Base-by-base conservation (phyloP, 2,329 filamentous ascomycete species). In the Cordyceps militaris region DNA sequence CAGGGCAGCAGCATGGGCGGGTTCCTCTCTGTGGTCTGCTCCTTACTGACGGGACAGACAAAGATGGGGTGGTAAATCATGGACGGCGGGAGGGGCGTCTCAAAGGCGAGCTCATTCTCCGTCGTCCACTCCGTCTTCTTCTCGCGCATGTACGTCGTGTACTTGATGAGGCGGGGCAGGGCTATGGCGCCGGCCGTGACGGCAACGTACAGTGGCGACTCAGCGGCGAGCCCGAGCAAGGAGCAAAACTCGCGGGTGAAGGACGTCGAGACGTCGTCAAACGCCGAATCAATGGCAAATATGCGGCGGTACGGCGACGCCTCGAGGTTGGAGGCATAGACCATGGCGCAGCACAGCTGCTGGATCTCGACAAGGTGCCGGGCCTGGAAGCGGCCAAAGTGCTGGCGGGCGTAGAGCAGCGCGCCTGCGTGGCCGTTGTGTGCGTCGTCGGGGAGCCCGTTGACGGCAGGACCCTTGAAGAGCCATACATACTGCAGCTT, bases 1-100 rank as follows among this genome's bases (percentile, higher is more conserved):
- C 94, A 99, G 0, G 90, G 89, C 68, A 99, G 85, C 83, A 97
- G 94, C 88, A 97, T 95, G 2, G 94, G 91, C 11, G 94, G 94
- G 70, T 99, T 99, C 24, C 80, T 75, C 66, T 96, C 91, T 0
- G 93, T 99, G 0, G 89, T 91, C 72, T 99, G 94, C 69, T 97
- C 94, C 71, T 97, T 97, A 66, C 88, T 92, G 5, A 99, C 94
- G 0, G 94, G 94, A 68, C 94, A 99, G 43, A 99, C 94, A 69
- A 99, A 99, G 68, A 99, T 97, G 57, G 89, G 89, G 71, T 99
- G 94, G 76, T 96, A 99, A 50, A 86, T 76, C 80, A 84, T 84
- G 63, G 76, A 79, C 51, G 71, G 68, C 0, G 83, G 82, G 2
- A 86, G 73, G 2, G 82, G 79, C 1, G 82, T 85, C 66, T 89